These are phyloP conservation scores for Kodamaea leandrae DNA, from an alignment of 805 yeast genomes.

Conservation along the genomic window DNA sequence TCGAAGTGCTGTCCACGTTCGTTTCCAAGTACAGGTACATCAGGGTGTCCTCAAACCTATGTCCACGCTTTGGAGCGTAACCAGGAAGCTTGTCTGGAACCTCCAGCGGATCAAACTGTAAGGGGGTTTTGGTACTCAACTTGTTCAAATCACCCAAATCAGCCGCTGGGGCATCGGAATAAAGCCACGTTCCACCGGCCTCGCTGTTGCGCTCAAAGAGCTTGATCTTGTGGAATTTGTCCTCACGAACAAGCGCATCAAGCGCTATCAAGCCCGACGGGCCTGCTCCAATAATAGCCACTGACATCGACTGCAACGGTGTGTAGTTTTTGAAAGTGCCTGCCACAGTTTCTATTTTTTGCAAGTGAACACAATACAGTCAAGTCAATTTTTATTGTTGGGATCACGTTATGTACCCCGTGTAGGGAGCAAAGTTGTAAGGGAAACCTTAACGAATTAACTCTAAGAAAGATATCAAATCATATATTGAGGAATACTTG, in stretches of 20 bases:
- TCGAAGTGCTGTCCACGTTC: slow-evolving; percentile 21
- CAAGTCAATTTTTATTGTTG: no score
- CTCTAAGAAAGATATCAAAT: no score
- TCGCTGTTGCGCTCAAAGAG: slow-evolving; percentile 20
- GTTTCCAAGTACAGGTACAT: slow-evolving; percentile 22
- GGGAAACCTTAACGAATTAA: no score
- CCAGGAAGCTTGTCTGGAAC: slow-evolving; percentile 17
- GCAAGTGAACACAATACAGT: no score
- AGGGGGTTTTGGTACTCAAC: slow-evolving; percentile 13
- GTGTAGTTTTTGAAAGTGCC: no score
- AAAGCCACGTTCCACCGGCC: slow-evolving; percentile 24
- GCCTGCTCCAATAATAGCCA: slow-evolving; percentile 27
- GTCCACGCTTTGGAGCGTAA: slow-evolving; percentile 16
- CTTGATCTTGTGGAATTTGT: slow-evolving; percentile 14
- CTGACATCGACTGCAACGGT: slow-evolving; percentile 8
- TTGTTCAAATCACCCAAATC: slow-evolving; percentile 14
- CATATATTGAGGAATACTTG: no score
- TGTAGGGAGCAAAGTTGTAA: no score
- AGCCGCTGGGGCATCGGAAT: slow-evolving; percentile 19
- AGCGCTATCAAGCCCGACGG: slow-evolving; percentile 24
- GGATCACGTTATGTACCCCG: no score
- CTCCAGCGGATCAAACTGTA: slow-evolving; percentile 10
- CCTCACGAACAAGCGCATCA: slow-evolving; percentile 19
- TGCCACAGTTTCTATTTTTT: no score
- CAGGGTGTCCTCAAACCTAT: slow-evolving; percentile 26